phyloP scores from a whole-genome alignment of 106 monocot genomes.

The Vanilla planifolia region DNA sequence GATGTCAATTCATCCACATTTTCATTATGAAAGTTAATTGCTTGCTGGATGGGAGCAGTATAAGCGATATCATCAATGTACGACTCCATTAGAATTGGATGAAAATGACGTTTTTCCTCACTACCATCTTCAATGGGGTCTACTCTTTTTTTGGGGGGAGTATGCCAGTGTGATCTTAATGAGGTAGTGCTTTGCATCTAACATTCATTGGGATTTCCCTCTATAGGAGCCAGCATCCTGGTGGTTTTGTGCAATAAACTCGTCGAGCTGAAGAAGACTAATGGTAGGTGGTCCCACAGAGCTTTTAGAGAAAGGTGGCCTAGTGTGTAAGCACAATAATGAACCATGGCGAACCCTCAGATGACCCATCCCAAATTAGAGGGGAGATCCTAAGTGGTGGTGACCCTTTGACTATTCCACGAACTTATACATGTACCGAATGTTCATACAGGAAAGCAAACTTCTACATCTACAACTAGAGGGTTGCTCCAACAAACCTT shows the following conservation, averaged over 20 bases:
- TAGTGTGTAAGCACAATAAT: constrained; percentile 13
- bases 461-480: constrained; percentile 8
- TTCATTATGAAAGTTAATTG: too few relatives aligned
- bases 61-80: too few relatives aligned
- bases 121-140: constrained; percentile 10
- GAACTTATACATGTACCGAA: constrained; percentile 5
- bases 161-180: constrained; percentile 16
- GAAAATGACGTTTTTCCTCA: constrained; percentile 12
- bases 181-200: constrained; percentile 9
- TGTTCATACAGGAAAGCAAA: constrained; percentile 11
- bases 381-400: neutral
- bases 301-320: constrained; percentile 10
- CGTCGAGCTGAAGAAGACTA: constrained; percentile 11
- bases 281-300: neutral
- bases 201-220: constrained; percentile 16
- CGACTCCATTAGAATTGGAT: constrained; percentile 10
- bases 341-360: constrained; percentile 7
- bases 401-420: constrained; percentile 8
- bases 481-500: constrained; percentile 18
- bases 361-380: constrained; percentile 9
- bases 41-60: too few relatives aligned
- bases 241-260: constrained; percentile 10
- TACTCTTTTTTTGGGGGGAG: neutral
- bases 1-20: too few relatives aligned
- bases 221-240: constrained; percentile 8